Percentiles rank a stretch among this genome's conserved stretches.
These are phyloP conservation scores for Xylaria arbuscula DNA, from an alignment of 2,329 filamentous ascomycete species.

Conservation along the genomic window DNA sequence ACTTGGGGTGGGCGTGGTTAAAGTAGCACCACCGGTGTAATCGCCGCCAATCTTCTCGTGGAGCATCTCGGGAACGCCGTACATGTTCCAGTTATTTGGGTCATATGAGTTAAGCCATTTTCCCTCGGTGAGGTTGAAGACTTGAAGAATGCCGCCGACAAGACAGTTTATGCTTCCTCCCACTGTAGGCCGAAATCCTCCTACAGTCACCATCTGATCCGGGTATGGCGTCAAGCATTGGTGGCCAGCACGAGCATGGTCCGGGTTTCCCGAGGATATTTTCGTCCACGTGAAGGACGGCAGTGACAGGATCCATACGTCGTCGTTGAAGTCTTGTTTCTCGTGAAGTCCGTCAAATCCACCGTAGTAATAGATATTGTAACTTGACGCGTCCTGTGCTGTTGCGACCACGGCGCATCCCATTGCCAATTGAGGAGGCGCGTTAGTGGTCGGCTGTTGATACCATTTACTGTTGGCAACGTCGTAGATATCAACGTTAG, in stretches of 20 bases:
- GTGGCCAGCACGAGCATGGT: slow-evolving; percentile 75
- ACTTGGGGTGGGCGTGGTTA: slow-evolving; percentile 69
- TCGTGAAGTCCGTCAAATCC: slow-evolving; percentile 70
- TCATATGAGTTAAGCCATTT: slow-evolving; percentile 78
- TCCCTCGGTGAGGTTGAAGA: slow-evolving; percentile 78
- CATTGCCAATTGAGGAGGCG: slow-evolving; percentile 67
- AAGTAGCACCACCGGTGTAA: slow-evolving; percentile 74
- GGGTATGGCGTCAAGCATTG: slow-evolving; percentile 81
- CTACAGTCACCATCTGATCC: slow-evolving; percentile 82
- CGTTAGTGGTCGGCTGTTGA: slow-evolving; percentile 72
- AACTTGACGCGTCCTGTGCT: slow-evolving; percentile 76
- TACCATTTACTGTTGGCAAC: slow-evolving; percentile 75
- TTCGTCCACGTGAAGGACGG: slow-evolving; percentile 84
- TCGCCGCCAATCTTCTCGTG: slow-evolving; percentile 74
- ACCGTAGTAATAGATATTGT: slow-evolving; percentile 87
- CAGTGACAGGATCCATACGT: slow-evolving; percentile 83
- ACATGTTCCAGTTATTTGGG: slow-evolving; percentile 70
- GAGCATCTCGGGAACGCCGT: slow-evolving; percentile 75
- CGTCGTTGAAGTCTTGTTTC: slow-evolving; percentile 62
- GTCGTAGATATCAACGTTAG: slow-evolving; percentile 81
- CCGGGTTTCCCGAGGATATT: slow-evolving; percentile 56
- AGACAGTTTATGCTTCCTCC: slow-evolving; percentile 57
- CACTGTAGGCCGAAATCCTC: slow-evolving; percentile 65
- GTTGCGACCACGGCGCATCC: slow-evolving; percentile 80
- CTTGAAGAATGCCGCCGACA: slow-evolving; percentile 63